phyloP scores from a whole-genome alignment of 768 basidiomycete genomes.

The Boletellus sp. region DNA sequence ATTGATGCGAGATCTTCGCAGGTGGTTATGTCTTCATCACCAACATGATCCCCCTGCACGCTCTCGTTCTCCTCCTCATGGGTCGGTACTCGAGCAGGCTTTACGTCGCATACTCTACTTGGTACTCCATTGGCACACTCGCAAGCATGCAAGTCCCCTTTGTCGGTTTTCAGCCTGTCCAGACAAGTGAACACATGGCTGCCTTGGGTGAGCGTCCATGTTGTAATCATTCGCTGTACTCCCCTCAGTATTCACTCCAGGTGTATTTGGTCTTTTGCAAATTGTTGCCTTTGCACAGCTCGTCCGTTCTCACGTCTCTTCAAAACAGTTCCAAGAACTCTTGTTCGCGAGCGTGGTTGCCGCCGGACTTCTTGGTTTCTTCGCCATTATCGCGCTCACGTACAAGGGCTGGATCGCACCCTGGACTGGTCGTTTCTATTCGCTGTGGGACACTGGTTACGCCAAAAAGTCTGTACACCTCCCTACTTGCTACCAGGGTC shows the following conservation, averaged over 20 bases:
- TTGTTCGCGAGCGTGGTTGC: constrained; percentile 66
- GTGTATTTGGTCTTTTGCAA: constrained; percentile 94
- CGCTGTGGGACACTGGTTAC: constrained; percentile 98
- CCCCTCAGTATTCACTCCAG: constrained; percentile 37
- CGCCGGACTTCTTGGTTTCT: constrained; percentile 66
- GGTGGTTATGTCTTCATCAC: constrained; percentile 99
- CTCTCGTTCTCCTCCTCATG: constrained; percentile 93
- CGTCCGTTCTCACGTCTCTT: constrained; percentile 83
- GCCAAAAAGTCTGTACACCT: constrained; percentile 77
- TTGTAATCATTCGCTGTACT: not conserved
- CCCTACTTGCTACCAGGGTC: not conserved
- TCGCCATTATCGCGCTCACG: constrained; percentile 75
- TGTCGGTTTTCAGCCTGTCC: constrained; percentile 97
- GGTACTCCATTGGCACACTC: constrained; percentile 97
- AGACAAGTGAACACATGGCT: constrained; percentile 98
- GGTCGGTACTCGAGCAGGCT: constrained; percentile 89
- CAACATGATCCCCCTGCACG: constrained; percentile 98
- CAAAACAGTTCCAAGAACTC: constrained; percentile 87
- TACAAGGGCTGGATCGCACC: constrained; percentile 95
- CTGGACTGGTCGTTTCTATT: constrained; percentile 99
- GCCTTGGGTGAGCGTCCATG: constrained; percentile 66
- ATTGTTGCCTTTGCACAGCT: constrained; percentile 92
- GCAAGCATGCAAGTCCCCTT: constrained; percentile 99
- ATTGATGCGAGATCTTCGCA: constrained; percentile 28
- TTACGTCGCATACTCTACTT: constrained; percentile 93